phyloP scores from a whole-genome alignment of 305 asterid species.

The Withania somnifera region DNA sequence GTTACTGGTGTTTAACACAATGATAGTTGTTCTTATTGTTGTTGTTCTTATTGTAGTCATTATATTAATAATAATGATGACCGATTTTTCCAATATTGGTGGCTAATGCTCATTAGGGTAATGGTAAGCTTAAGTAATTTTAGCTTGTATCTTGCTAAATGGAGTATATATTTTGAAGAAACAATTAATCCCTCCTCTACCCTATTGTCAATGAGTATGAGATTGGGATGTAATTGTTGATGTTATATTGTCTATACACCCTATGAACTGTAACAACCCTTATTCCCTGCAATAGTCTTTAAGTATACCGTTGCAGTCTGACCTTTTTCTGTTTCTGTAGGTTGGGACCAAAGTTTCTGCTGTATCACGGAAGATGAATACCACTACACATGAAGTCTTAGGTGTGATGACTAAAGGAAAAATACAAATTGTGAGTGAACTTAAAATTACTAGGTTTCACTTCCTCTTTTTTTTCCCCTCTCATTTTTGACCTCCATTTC shows the following conservation, averaged over 20 bases:
- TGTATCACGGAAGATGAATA: conserved; percentile 79
- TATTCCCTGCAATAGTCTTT: background rate
- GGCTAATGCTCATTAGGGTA: background rate
- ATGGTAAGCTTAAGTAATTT: background rate
- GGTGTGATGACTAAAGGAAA: conserved; percentile 74
- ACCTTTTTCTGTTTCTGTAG: conserved; percentile 20
- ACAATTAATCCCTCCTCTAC: background rate
- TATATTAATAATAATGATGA: background rate
- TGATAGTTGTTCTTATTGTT: too few species aligned
- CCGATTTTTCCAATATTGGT: background rate
- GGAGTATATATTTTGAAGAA: background rate
- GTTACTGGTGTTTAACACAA: background rate
- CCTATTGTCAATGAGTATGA: background rate
- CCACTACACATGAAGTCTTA: conserved; percentile 87
- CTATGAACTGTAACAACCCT: background rate
- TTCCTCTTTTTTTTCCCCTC: background rate
- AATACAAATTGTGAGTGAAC: conserved; percentile 70
- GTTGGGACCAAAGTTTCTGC: conserved; percentile 93
- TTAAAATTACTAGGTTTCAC: background rate
- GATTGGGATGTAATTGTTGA: background rate
- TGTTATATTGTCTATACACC: background rate
- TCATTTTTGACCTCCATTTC: background rate
- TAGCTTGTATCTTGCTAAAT: background rate
- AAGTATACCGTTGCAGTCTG: background rate
- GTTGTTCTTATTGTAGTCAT: background rate